Evolutionary conservation across 2,329 filamentous ascomycete genomes (phyloP), one percentile per base, ranked within the genome.

Genomic region (Xylaria sp.): DNA sequence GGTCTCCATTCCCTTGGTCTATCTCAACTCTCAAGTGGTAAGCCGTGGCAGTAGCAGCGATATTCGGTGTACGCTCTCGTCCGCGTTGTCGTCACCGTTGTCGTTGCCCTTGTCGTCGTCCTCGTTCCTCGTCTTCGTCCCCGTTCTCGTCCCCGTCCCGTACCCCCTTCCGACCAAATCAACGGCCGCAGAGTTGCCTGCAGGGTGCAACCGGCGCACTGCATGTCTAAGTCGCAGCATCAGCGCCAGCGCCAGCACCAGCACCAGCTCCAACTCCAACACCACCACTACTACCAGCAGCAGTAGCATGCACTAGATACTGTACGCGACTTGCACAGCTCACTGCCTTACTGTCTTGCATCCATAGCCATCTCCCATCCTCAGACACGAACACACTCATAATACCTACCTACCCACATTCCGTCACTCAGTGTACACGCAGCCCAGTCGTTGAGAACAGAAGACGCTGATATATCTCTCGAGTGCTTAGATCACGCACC

Each of bases 151-250:
- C 54, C 60, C 57, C 58, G 60, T 63, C 63, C 63, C 61, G 58
- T 61, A 62, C 61, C 65, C 56, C 67, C 64, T 67, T 67, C 66
- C 67, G 68, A 68, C 68, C 66, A 65, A 70, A 63, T 64, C 65
- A 67, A 67, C 68, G 65, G 62, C 59, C 60, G 65, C 66, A 65
- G 63, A 67, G 63, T 60, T 61, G 66, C 59, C 65, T 69, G 68
- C 68, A 69, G 60, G 9, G 62, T 70, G 67, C 63, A 65, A 62
- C 62, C 60, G 57, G 63, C 60, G 65, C 63, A 70, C 68, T 66
- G 67, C 68, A 69, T 69, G 62, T 65, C 66, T 65, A 65, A 63
- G 63, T 62, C 57, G 57, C 62, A 55, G 59, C 37, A n/a, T 46
- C 37, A 42, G 37, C 42, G 13, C 11, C 10, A 46, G 42, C 59